A percentile compares a stretch with the other conserved stretches of the same genome.
phyloP scores from a whole-genome alignment of 805 yeast species.

The Yamadazyma tumulicola region DNA sequence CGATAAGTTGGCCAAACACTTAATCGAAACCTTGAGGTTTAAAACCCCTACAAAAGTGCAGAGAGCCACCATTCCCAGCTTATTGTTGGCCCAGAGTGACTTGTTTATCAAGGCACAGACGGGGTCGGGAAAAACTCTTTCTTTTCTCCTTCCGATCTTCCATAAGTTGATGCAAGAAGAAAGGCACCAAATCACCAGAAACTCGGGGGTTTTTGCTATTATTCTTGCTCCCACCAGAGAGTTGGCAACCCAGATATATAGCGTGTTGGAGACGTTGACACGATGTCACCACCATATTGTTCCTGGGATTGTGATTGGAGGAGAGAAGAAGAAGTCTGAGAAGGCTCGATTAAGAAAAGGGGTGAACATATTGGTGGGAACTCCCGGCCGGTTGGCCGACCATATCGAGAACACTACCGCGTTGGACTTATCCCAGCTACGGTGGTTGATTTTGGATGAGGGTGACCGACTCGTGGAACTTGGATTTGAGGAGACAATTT shows the following conservation, averaged over 20 bases:
- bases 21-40: slow-evolving; percentile 54
- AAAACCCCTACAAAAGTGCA: slow-evolving; percentile 84
- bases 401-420: slow-evolving; percentile 87
- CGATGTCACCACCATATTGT: slow-evolving; percentile 84
- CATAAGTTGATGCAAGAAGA: slow-evolving; percentile 60
- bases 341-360: slow-evolving; percentile 96
- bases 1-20: slow-evolving; percentile 47
- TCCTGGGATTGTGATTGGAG: slow-evolving; percentile 96
- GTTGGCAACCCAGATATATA: slow-evolving; percentile 83
- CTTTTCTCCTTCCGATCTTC: slow-evolving; percentile 81
- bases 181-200: slow-evolving; percentile 44
- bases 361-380: slow-evolving; percentile 91
- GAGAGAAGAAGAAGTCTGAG: slow-evolving; percentile 95
- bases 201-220: slow-evolving; percentile 83
- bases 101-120: slow-evolving; percentile 94
- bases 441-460: slow-evolving; percentile 93
- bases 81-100: slow-evolving; percentile 44
- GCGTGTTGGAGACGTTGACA: slow-evolving; percentile 69
- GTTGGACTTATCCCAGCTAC: slow-evolving; percentile 65
- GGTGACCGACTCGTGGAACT: slow-evolving; percentile 95
- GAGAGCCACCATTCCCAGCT: slow-evolving; percentile 66
- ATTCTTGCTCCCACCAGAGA: slow-evolving; percentile 94
- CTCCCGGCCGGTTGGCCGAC: slow-evolving; percentile 95
- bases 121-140: slow-evolving; percentile 95
- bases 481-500: slow-evolving; percentile 92